Conservation (phyloP, 192 early-diverging fungal species). For the Linderina pennispora region DNA sequence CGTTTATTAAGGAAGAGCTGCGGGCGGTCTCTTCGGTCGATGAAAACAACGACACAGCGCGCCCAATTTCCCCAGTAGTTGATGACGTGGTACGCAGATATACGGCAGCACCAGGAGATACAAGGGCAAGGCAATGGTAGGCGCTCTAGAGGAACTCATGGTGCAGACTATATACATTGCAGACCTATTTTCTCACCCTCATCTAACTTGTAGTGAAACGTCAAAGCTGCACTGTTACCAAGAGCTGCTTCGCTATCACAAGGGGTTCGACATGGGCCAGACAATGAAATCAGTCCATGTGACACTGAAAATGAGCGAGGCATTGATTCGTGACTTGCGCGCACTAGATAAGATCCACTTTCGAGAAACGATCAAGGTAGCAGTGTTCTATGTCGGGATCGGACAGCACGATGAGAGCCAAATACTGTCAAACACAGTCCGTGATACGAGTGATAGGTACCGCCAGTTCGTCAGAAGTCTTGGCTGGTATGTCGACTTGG, state of each 20-base stretch:
- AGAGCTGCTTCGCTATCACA: constrained; percentile 18
- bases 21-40: neutral
- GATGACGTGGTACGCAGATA: too few relatives aligned
- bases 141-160: too few relatives aligned
- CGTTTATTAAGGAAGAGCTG: neutral
- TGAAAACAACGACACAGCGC: neutral
- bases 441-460: constrained; percentile 64
- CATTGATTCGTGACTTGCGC: constrained; percentile 22
- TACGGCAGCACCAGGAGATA: too few relatives aligned
- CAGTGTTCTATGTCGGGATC: constrained; percentile 83
- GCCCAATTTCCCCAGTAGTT: too few relatives aligned
- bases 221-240: neutral
- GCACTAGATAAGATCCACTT: constrained; percentile 28
- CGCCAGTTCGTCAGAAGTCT: constrained; percentile 80
- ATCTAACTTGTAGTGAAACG: neutral
- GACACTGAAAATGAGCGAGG: constrained; percentile 21
- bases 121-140: too few relatives aligned
- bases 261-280: constrained; percentile 7
- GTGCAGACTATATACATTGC: too few relatives aligned
- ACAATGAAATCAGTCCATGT: constrained; percentile 11
- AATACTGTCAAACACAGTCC: constrained; percentile 72
- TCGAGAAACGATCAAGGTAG: constrained; percentile 85
- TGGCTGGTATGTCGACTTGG: constrained; percentile 90
- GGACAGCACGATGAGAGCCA: constrained; percentile 86
- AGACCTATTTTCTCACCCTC: neutral